Evolutionary conservation across 2,329 filamentous ascomycete species (phyloP).

Genomic region (Claviceps monticola): DNA sequence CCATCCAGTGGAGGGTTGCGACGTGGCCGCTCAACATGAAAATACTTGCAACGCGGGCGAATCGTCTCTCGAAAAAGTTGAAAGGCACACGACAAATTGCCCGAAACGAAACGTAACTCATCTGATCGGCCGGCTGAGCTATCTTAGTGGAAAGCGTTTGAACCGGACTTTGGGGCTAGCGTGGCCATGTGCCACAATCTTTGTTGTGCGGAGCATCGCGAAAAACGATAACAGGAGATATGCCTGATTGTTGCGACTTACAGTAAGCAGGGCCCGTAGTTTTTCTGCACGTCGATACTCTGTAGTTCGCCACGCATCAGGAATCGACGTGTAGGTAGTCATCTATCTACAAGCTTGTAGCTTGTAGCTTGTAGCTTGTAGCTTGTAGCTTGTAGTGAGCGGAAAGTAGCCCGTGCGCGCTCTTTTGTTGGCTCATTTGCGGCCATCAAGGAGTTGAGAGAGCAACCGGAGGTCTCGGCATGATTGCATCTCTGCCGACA

Average conservation of each 20-base stretch:
- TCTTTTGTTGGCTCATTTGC: background rate
- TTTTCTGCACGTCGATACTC: background rate
- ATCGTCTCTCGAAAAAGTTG: background rate
- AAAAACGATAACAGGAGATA: background rate
- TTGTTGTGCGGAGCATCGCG: background rate
- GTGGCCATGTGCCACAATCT: background rate
- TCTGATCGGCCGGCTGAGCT: background rate
- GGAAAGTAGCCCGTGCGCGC: background rate
- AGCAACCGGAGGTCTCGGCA: background rate
- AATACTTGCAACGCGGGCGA: background rate
- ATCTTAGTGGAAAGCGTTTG: background rate
- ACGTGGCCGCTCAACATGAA: background rate
- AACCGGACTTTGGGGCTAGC: background rate
- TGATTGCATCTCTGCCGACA: background rate
- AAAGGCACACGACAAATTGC: slow-evolving; percentile 3
- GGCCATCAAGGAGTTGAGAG: background rate
- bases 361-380: no score
- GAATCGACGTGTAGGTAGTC: background rate
- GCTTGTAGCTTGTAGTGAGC: no score
- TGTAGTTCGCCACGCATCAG: background rate
- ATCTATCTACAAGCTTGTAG: no score
- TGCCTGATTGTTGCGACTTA: background rate
- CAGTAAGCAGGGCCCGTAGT: background rate
- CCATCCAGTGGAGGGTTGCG: background rate
- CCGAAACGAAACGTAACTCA: background rate